Base-by-base conservation (phyloP, 495 filamentous ascomycete species). In the Daldinia concentrica region DNA sequence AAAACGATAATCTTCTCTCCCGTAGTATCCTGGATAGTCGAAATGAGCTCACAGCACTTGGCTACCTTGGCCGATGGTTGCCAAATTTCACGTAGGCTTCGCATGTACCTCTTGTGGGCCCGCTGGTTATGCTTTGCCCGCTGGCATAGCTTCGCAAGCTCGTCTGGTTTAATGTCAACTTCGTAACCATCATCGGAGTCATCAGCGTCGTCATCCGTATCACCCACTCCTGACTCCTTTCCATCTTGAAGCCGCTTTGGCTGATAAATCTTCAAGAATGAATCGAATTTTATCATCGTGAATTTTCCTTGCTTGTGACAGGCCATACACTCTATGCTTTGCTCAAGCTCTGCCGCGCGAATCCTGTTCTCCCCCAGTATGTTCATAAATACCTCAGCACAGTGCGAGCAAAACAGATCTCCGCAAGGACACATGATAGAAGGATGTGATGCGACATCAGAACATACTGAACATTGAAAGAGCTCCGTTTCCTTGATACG, bases 1-100 rank as follows among this genome's bases (percentile, higher is more conserved):
- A 98, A 98, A 68, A 98, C 87, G 60, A 98, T 94, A 3, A 91
- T 93, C 80, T 97, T 97, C 79, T 95, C 82, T 85, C 62, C 76
- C 32, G 77, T 72, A 19, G 74, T 76, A 36, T 77, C 71, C 29
- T 81, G 74, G 29, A 84, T 76, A 30, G 56, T 54, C 32, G 57
- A 43, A 14, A 97, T 82, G 34, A 97, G 86, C 64, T 93, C 89
- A 22, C 93, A 76, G 12, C 90, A 88, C 76, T 92, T 90, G 15
- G 89, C 87, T 41, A 95, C 88, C 77, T 97, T 98, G 24, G 92
- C 89, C 45, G 92, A 94, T 1, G 90, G 82, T 30, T 88, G 77
- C 88, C 87, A 97, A 45, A 86, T 85, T 67, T 90, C 88, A 14
- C 87, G 84, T 5, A 97, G 81, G 74, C 93, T 95, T 68, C 86